phyloP scores from a whole-genome alignment of 2,329 filamentous ascomycete species.

The Beauveria sp. region DNA sequence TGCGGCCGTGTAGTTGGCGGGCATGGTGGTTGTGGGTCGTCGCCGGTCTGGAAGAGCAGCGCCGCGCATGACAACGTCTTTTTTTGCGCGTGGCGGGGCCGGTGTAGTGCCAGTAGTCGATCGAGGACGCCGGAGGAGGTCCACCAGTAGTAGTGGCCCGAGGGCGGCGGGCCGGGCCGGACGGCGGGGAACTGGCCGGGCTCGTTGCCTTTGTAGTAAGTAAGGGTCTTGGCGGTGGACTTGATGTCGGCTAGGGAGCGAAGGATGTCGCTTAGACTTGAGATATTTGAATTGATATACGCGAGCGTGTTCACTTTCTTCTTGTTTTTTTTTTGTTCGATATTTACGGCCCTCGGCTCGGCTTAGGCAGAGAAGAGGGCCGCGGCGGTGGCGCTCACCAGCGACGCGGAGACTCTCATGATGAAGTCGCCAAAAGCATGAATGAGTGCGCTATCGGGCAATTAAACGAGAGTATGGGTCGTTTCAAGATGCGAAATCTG shows the following conservation, averaged over 20 bases:
- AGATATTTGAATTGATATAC: no score
- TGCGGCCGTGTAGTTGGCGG: constrained; percentile 43
- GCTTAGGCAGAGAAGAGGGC: background rate
- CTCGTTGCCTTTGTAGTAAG: constrained; percentile 12
- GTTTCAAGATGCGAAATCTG: no score
- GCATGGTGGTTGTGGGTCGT: constrained; percentile 48
- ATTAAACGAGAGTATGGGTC: no score
- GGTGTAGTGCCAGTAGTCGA: constrained; percentile 60
- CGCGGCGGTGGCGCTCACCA: background rate
- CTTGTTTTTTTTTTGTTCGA: background rate
- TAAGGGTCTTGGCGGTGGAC: constrained; percentile 7
- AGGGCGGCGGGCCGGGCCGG: constrained; percentile 37
- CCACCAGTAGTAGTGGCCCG: constrained; percentile 55
- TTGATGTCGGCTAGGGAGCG: constrained; percentile 7
- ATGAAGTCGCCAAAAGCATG: background rate
- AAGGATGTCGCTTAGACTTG: no score
- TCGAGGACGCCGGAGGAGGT: constrained; percentile 50
- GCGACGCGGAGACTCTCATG: background rate
- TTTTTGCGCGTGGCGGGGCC: constrained; percentile 51
- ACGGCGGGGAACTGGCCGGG: constrained; percentile 8
- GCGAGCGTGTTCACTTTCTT: background rate
- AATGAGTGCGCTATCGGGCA: background rate
- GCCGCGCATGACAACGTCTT: constrained; percentile 46
- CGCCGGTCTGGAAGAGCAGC: constrained; percentile 46
- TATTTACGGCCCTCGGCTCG: background rate